These are phyloP conservation scores for Solanum hybrid DNA, from an alignment of 305 asterid species.

Conservation along the genomic window DNA sequence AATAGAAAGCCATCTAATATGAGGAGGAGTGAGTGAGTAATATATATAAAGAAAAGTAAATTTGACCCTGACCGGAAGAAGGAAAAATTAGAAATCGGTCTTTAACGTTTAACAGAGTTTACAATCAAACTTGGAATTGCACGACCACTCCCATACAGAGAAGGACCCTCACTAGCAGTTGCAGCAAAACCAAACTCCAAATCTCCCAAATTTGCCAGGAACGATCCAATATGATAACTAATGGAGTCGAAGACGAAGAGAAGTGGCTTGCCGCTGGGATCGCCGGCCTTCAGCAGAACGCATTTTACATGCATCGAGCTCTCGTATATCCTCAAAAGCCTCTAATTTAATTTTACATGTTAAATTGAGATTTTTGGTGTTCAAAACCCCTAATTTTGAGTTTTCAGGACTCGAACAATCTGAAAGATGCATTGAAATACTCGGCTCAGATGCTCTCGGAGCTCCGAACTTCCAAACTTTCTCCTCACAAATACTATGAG, in stretches of 20 bases:
- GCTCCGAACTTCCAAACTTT: conserved; percentile 93
- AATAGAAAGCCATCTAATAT: too few relatives aligned
- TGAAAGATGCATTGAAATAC: conserved; percentile 90
- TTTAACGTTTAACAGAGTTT: background rate
- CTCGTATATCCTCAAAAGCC: conserved; percentile 35
- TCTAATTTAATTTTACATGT: background rate
- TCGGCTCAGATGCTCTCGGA: conserved; percentile 99
- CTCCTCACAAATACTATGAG: conserved; percentile 96
- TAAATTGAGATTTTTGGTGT: background rate
- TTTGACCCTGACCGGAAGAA: too few relatives aligned
- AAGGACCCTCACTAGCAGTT: background rate
- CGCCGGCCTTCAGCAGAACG: conserved; percentile 97
- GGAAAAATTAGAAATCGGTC: background rate
- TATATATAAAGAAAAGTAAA: background rate
- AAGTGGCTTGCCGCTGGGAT: conserved; percentile 95
- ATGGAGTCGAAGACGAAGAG: conserved; percentile 85
- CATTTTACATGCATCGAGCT: conserved; percentile 96
- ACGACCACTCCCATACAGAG: background rate
- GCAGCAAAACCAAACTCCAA: background rate
- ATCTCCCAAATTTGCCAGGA: background rate
- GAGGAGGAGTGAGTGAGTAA: too few relatives aligned
- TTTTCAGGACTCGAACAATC: conserved; percentile 75
- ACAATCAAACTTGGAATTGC: background rate
- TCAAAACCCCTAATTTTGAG: conserved; percentile 46
- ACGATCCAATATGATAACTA: conserved; percentile 39